Conservation (phyloP, 306 rosid genomes). For the Lathyrus aphaca region DNA sequence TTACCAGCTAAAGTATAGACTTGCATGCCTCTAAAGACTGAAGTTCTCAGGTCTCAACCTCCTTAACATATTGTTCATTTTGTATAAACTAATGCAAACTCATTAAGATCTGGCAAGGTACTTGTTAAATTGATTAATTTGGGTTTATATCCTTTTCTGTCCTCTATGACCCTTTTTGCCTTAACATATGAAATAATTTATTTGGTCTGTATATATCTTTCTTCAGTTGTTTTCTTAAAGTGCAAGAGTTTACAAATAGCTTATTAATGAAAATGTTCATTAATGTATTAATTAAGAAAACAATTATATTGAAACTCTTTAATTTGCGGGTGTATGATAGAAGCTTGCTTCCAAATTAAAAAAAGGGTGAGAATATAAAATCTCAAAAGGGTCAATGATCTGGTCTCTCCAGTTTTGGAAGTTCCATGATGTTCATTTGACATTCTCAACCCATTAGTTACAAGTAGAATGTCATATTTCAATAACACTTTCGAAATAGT, state of each 20-base stretch:
- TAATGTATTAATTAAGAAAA: too few relatives aligned
- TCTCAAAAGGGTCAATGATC: neutral
- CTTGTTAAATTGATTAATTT: conserved; percentile 39
- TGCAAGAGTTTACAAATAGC: too few relatives aligned
- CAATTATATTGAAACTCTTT: too few relatives aligned
- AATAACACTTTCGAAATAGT: neutral
- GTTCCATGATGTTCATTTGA: neutral
- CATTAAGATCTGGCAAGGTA: conserved; percentile 36
- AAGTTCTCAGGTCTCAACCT: conserved; percentile 21
- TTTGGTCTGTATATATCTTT: conserved; percentile 37
- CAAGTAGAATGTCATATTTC: neutral
- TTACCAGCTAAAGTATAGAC: conserved; percentile 21
- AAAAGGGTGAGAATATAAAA: neutral
- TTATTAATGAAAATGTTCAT: too few relatives aligned
- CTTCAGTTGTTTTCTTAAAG: neutral
- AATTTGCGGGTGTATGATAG: too few relatives aligned
- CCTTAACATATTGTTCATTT: conserved; percentile 30
- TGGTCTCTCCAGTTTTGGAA: neutral
- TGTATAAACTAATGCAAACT: conserved; percentile 43
- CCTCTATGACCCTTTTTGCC: conserved; percentile 33
- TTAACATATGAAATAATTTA: conserved; percentile 34
- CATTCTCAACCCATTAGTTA: neutral
- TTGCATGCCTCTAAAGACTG: conserved; percentile 4
- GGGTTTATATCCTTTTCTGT: conserved; percentile 19
- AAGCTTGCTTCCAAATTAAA: too few relatives aligned